Evolutionary conservation across 805 yeast genomes (phyloP), one percentile per base, ranked within the genome.

Genomic region (Cyberlindnera suaveolens): DNA sequence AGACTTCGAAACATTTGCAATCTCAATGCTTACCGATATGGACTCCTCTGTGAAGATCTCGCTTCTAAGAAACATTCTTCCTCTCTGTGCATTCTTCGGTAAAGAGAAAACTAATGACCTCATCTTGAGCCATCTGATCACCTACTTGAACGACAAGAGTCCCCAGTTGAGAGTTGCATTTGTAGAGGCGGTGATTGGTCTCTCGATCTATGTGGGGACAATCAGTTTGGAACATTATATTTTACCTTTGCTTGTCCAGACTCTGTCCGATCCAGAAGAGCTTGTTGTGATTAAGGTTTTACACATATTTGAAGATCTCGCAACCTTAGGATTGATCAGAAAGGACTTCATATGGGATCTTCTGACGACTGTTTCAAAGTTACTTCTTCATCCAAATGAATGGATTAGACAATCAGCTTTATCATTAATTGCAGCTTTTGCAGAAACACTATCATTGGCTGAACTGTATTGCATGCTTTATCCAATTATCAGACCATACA

Each of bases 21-120:
- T 81, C 17, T 65, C 73, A 1, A 60, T 91, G 6, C 65, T 93
- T 37, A 85, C 95, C 0, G 96, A 89, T 56, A 65, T 70, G 5
- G 78, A 75, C 43, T 62, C 82, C 0, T 66, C 69, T 39, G 96
- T 90, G 0, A 78, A 84, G 45, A 74, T 85, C 32, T 73, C 93
- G 0, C 63, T 93, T 8, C 66, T 93, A 38, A 65, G 72, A 35
- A 78, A 85, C 47, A 82, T 90, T n/a, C 66, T 84, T 7, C 85
- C 89, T 0, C 61, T 93, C 4, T 87, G 96, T 53, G 70, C 80
- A 9, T 85, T 84, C 45, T 81, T 93, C 57, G 96, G 96, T 0
- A 79, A 82, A 43, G 95, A 87, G 42, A 85, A 80, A 51, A 84
- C 96, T 0, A 90, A 86, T 56, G 98, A 93, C 58, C 70, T 93